Evolutionary conservation across 257 asterid genomes (phyloP), one percentile per base, ranked within the genome.

Genomic region (Gentiana dahurica): DNA sequence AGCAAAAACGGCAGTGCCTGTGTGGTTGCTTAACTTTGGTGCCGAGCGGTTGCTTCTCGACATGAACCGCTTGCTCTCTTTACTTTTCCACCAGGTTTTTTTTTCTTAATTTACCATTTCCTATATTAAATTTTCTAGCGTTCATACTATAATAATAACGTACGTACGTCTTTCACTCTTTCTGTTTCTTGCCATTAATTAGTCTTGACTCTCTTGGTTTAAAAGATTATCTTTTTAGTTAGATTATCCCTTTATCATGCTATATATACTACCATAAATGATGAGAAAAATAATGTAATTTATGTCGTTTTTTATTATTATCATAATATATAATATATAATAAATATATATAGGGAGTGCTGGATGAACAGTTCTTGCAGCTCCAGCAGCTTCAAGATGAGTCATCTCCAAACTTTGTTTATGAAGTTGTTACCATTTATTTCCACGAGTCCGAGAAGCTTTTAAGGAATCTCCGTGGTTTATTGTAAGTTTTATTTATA

Each of bases 1-100:
- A 65, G 80, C 34, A 89, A 90, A 90, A 71, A 90, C 98, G 98
- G 98, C 96, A 82, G 87, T 91, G 32, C 96, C 96, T 3, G 3
- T 85, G 87, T 87, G 98, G 96, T 81, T 87, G 96, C 67, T 91
- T 64, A 94, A 91, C 1, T 74, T 85, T 61, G 79, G 73, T 55
- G 68, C 68, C 72, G 96, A 85, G 70, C 89, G 79, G 56, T 75
- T 87, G 66, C 84, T 84, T 62, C 80, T 76, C 34, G 98, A 91
- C 62, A 81, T 87, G 83, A 87, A 85, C 60, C 92, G 95, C 54
- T 47, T 91, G 79, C 96, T 91, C 71, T 80, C 89, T 3, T 55
- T 79, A 12, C 96, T 91, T 71, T 87, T 91, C 79, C 98, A 87
- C 69, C 98, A 90, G 86, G 96, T 84, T 35, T 7, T 6, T 41